Percentiles rank a stretch among this genome's conserved stretches.
Conservation (phyloP, 192 early-diverging fungal genomes). For the Podila verticillata region DNA sequence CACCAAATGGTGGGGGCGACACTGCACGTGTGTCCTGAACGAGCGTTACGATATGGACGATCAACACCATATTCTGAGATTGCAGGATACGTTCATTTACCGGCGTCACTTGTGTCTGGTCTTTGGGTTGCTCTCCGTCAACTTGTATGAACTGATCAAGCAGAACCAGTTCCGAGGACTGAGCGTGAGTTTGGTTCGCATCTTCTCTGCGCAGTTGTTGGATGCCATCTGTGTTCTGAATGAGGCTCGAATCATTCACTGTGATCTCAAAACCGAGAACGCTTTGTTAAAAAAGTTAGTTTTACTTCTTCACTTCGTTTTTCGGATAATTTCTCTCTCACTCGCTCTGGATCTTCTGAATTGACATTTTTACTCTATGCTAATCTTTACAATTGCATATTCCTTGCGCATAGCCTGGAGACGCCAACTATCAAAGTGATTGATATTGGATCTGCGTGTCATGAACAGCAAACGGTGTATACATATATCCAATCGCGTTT, state of each 20-base stretch:
- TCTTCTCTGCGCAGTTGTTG: conserved; percentile 93
- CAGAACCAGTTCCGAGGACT: conserved; percentile 97
- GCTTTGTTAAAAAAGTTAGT: conserved; percentile 87
- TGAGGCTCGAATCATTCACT: conserved; percentile 93
- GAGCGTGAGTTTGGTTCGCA: conserved; percentile 91
- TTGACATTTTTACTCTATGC: too few species aligned
- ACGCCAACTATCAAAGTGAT: conserved; percentile 98
- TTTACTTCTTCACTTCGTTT: neutral
- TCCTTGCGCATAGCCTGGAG: too few species aligned
- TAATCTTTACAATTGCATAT: too few species aligned
- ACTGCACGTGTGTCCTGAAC: too few species aligned
- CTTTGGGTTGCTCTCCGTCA: conserved; percentile 95
- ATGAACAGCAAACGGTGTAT: conserved; percentile 94
- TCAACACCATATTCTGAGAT: conserved; percentile 88
- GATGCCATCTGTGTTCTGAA: conserved; percentile 89
- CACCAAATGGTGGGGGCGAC: too few species aligned
- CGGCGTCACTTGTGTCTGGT: conserved; percentile 93
- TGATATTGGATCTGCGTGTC: conserved; percentile 97
- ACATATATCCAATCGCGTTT: conserved; percentile 99
- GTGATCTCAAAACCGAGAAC: conserved; percentile 99
- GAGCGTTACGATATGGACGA: conserved; percentile 87
- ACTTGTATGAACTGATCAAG: conserved; percentile 98
- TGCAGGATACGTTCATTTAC: conserved; percentile 94
- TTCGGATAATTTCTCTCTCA: neutral
- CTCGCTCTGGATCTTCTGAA: too few species aligned